A percentile compares a stretch with the other conserved stretches of the same genome.
These are phyloP conservation scores for Rickenella mellea DNA, from an alignment of 768 basidiomycete species.

Conservation along the genomic window DNA sequence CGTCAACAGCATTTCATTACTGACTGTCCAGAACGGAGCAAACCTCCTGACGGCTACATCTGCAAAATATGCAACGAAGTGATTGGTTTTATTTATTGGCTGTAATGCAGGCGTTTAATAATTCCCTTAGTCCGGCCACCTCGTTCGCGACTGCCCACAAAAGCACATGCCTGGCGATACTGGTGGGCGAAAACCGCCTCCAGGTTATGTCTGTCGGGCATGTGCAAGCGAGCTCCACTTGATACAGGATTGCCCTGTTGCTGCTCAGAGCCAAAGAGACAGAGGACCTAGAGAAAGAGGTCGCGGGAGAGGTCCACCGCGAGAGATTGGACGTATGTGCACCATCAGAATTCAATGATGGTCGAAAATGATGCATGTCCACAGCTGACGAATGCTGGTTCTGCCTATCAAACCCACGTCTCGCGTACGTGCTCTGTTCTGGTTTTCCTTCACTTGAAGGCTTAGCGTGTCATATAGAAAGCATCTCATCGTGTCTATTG, in stretches of 20 bases:
- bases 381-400: conserved; percentile 96
- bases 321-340: conserved; percentile 71
- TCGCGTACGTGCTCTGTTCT: conserved; percentile 48
- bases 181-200: conserved; percentile 71
- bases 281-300: conserved; percentile 24
- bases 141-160: conserved; percentile 83
- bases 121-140: conserved; percentile 57
- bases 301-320: conserved; percentile 47
- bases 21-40: conserved; percentile 63
- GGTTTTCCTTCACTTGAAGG: background rate
- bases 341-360: background rate
- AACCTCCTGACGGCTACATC: conserved; percentile 76
- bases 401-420: conserved; percentile 87
- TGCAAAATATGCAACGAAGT: conserved; percentile 81
- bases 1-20: conserved; percentile 59
- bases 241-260: conserved; percentile 77
- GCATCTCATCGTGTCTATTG: conserved; percentile 92
- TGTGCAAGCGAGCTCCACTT: conserved; percentile 84
- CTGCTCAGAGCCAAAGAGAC: conserved; percentile 38
- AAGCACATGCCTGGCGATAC: conserved; percentile 72
- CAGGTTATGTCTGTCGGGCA: conserved; percentile 85
- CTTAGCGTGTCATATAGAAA: conserved; percentile 42
- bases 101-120: background rate
- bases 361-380: conserved; percentile 1
- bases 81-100: conserved; percentile 11